These are phyloP conservation scores for Podospora tetraspora DNA, from an alignment of 495 filamentous ascomycete species.

Conservation along the genomic window DNA sequence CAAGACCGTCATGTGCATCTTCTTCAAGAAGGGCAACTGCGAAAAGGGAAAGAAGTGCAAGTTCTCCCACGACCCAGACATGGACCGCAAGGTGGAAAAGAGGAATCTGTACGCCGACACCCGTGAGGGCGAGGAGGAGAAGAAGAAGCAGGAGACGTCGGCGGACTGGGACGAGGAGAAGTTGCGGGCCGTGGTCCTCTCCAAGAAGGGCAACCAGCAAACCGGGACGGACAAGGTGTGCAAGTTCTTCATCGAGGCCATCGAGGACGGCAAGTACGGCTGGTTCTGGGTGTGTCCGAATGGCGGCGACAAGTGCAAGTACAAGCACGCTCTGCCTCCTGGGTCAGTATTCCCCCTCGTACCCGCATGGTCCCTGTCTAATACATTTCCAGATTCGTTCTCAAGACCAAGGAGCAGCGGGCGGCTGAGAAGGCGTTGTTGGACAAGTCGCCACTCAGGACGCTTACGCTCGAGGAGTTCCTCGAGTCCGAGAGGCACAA, in stretches of 20 bases:
- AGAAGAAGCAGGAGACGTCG: conserved; percentile 89
- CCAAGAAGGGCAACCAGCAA: conserved; percentile 94
- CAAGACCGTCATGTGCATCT: conserved; percentile 94
- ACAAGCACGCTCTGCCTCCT: conserved; percentile 88
- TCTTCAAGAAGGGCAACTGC: conserved; percentile 93
- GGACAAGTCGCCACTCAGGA: conserved; percentile 93
- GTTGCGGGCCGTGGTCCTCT: conserved; percentile 79
- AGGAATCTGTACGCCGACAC: conserved; percentile 86
- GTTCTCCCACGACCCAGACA: conserved; percentile 84
- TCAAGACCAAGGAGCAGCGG: conserved; percentile 97
- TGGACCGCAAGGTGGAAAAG: conserved; percentile 90
- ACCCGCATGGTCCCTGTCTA: background rate
- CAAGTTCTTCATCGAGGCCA: conserved; percentile 97
- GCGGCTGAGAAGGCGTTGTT: conserved; percentile 94
- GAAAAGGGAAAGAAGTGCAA: conserved; percentile 98
- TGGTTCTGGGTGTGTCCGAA: conserved; percentile 99
- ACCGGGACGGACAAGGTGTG: conserved; percentile 98
- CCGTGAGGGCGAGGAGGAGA: conserved; percentile 66
- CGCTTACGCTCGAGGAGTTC: conserved; percentile 94
- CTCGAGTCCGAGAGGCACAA: conserved; percentile 92
- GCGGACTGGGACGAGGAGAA: conserved; percentile 98
- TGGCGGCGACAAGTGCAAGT: conserved; percentile 97
- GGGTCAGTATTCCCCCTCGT: conserved; percentile 54
- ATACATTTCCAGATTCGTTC: conserved; percentile 63
- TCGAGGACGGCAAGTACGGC: conserved; percentile 97